These are phyloP conservation scores for Penicillium bovifimosum DNA, from an alignment of 495 filamentous ascomycete species.

Conservation along the genomic window DNA sequence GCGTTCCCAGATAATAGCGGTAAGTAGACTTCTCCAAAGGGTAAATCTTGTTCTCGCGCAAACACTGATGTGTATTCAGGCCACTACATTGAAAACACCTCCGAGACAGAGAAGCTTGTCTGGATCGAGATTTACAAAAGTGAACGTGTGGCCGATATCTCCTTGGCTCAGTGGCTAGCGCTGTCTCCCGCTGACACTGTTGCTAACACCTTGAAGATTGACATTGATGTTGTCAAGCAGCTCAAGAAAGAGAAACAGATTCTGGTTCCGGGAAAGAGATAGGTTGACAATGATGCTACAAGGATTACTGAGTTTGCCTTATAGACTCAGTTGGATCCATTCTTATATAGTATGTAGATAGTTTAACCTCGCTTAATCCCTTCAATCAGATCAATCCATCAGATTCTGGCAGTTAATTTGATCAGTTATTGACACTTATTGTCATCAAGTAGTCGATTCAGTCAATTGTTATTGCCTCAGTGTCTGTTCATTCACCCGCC, in stretches of 20 bases:
- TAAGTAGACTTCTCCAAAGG: slow-evolving; percentile 8
- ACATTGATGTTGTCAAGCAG: slow-evolving; percentile 47
- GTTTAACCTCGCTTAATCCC: too few species aligned
- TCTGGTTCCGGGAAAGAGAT: slow-evolving; percentile 26
- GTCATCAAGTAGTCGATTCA: too few species aligned
- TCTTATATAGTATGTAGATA: too few species aligned
- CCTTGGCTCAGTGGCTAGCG: slow-evolving; percentile 59
- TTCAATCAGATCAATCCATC: too few species aligned
- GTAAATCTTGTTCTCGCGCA: slow-evolving; percentile 1
- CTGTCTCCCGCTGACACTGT: slow-evolving; percentile 57
- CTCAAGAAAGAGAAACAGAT: slow-evolving; percentile 63
- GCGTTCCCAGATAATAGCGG: slow-evolving; percentile 60
- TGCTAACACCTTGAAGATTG: slow-evolving; percentile 52
- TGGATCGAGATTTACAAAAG: slow-evolving; percentile 65
- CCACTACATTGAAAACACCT: slow-evolving; percentile 64
- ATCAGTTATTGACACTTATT: too few species aligned
- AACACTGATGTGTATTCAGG: slow-evolving; percentile 17
- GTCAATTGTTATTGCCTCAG: too few species aligned
- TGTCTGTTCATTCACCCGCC: too few species aligned
- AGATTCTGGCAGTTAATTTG: too few species aligned
- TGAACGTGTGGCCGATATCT: slow-evolving; percentile 57
- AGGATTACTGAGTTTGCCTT: too few species aligned
- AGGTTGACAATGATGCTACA: not conserved
- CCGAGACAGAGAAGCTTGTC: slow-evolving; percentile 52
- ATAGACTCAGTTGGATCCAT: too few species aligned